phyloP scores from a whole-genome alignment of 2,329 filamentous ascomycete species.

The Didymella exigua region DNA sequence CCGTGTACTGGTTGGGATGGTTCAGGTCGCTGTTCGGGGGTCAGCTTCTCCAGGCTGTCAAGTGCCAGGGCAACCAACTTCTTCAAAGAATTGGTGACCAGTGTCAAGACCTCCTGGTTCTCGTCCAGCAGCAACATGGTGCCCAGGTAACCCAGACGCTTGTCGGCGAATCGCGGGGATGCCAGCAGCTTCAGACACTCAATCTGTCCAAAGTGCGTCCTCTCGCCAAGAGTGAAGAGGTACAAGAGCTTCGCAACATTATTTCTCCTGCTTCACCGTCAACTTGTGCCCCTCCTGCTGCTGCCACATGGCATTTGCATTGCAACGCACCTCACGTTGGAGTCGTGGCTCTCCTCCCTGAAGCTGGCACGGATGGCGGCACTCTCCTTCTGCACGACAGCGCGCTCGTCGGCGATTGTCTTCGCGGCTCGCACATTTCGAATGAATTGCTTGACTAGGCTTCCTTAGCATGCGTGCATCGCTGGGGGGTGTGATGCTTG shows the following conservation, averaged over 20 bases:
- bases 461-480: constrained; percentile 37
- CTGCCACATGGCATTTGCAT: too few relatives aligned
- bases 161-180: constrained; percentile 96
- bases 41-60: constrained; percentile 18
- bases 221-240: constrained; percentile 94
- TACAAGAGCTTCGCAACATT: constrained; percentile 99
- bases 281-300: constrained; percentile 25
- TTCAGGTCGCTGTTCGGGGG: constrained; percentile 76
- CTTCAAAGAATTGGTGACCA: constrained; percentile 97
- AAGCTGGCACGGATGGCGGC: constrained; percentile 97
- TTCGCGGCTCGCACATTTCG: constrained; percentile 98
- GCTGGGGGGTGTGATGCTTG: constrained; percentile 31
- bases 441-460: constrained; percentile 97
- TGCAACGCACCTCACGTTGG: constrained; percentile 75
- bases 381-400: constrained; percentile 98
- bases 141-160: constrained; percentile 91
- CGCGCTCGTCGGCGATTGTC: constrained; percentile 97
- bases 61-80: constrained; percentile 64
- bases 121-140: constrained; percentile 96
- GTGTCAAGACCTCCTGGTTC: constrained; percentile 95
- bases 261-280: constrained; percentile 72
- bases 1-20: constrained; percentile 98
- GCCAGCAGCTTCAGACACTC: constrained; percentile 97
- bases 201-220: constrained; percentile 98
- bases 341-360: constrained; percentile 93